Percentiles rank a stretch among this genome's conserved stretches.
Evolutionary conservation across 768 basidiomycete species (phyloP).

Genomic region (Podaxis sp.): DNA sequence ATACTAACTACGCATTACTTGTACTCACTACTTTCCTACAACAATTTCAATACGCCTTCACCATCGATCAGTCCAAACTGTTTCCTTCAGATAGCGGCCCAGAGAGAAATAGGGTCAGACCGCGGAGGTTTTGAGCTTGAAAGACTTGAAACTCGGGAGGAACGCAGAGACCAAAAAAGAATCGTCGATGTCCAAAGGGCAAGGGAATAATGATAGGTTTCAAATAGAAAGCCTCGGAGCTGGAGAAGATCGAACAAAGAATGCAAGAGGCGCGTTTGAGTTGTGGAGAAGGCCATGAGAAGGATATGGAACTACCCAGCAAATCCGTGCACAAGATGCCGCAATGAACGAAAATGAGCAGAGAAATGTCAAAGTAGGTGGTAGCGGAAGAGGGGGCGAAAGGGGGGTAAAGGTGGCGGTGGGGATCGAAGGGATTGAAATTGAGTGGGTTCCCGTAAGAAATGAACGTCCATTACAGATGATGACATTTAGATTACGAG

Average conservation of each 20-base stretch:
- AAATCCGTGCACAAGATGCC: not conserved
- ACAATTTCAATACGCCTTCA: constrained; percentile 3
- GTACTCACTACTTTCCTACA: not conserved
- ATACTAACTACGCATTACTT: constrained; percentile 8
- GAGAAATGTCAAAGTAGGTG: not conserved
- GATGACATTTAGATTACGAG: constrained; percentile 13
- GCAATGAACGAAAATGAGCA: not conserved
- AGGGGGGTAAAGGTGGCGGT: not conserved
- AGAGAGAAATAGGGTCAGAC: not conserved
- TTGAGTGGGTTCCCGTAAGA: constrained; percentile 2
- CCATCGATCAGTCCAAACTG: constrained; percentile 2
- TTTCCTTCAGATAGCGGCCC: not conserved
- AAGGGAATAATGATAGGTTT: constrained; percentile 15
- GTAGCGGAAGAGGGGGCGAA: not conserved
- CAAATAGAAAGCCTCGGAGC: not conserved
- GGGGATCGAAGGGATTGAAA: constrained; percentile 9
- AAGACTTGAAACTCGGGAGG: not conserved
- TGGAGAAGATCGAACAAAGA: not conserved
- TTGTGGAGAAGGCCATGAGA: not conserved
- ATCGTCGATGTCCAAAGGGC: not conserved
- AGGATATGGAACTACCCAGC: not conserved
- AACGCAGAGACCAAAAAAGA: not conserved
- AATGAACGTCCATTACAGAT: constrained; percentile 15
- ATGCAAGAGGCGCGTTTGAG: not conserved
- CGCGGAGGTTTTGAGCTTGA: not conserved